Conservation (phyloP, 495 filamentous ascomycete genomes). For the Terfezia claveryi region DNA sequence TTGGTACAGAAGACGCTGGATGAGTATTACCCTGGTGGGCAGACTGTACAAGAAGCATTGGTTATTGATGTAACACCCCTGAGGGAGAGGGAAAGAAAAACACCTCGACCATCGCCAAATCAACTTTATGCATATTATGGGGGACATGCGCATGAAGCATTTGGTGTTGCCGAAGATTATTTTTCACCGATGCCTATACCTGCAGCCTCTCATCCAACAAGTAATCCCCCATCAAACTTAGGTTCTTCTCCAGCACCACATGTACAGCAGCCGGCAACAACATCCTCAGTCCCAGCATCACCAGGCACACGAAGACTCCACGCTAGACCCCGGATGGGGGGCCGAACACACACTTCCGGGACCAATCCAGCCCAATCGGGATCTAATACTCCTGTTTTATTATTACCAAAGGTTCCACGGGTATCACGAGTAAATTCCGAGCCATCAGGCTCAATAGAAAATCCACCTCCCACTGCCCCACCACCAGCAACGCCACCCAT, state of each 20-base stretch:
- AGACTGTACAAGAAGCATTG: constrained; percentile 74
- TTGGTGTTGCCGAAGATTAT: not conserved
- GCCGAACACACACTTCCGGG: too few relatives aligned
- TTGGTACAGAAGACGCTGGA: constrained; percentile 57
- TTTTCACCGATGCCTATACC: not conserved
- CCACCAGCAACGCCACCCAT: constrained; percentile 37
- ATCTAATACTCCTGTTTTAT: too few relatives aligned
- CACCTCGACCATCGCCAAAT: constrained; percentile 51
- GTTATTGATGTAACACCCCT: constrained; percentile 61
- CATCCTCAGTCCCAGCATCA: constrained; percentile 55
- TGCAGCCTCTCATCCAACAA: not conserved
- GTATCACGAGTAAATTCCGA: too few relatives aligned
- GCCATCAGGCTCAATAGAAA: too few relatives aligned
- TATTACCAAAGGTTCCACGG: too few relatives aligned
- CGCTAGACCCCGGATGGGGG: too few relatives aligned
- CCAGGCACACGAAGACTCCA: constrained; percentile 44
- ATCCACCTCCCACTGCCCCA: constrained; percentile 27
- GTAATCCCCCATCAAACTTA: not conserved
- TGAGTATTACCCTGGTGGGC: constrained; percentile 68
- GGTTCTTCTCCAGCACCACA: not conserved
- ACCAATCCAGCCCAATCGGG: too few relatives aligned
- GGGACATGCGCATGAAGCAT: not conserved
- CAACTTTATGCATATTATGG: constrained; percentile 20
- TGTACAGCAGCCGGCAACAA: constrained; percentile 32
- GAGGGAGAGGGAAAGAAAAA: constrained; percentile 31